phyloP scores from a whole-genome alignment of 1,284 basidiomycete genomes.

The Trichosporon asahii region DNA sequence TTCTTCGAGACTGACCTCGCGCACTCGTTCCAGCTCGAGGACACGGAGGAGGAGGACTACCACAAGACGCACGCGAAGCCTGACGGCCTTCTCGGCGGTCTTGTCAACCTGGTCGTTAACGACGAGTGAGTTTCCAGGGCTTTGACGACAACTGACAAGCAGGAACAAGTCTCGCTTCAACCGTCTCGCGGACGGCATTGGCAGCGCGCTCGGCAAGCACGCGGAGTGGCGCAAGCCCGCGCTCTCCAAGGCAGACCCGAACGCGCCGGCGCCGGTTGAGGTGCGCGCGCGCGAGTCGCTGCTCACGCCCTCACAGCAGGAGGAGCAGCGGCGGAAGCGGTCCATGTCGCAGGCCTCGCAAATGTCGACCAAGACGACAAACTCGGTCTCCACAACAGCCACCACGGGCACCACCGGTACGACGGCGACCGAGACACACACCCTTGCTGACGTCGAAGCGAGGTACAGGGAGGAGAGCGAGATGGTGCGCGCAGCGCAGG shows the following conservation, averaged over 20 bases:
- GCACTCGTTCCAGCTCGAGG: slow-evolving; percentile 77
- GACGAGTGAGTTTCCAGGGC: slow-evolving; percentile 57
- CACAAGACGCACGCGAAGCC: slow-evolving; percentile 54
- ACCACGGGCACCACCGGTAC: slow-evolving; percentile 27
- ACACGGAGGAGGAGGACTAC: slow-evolving; percentile 58
- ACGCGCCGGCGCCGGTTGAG: slow-evolving; percentile 60
- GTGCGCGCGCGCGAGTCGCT: slow-evolving; percentile 83
- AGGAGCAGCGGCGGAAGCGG: slow-evolving; percentile 36
- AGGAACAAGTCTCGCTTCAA: slow-evolving; percentile 50
- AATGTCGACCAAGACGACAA: slow-evolving; percentile 46
- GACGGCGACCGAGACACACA: slow-evolving; percentile 30
- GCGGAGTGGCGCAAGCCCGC: slow-evolving; percentile 61
- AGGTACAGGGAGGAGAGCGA: slow-evolving; percentile 49
- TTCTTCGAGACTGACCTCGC: slow-evolving; percentile 90
- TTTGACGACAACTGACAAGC: slow-evolving; percentile 12
- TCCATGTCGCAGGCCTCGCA: slow-evolving; percentile 38
- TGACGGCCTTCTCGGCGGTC: slow-evolving; percentile 68
- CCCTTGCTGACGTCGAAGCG: slow-evolving; percentile 51
- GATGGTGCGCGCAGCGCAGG: slow-evolving; percentile 72
- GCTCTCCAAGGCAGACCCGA: slow-evolving; percentile 71
- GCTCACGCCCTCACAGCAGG: slow-evolving; percentile 55
- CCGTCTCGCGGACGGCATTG: slow-evolving; percentile 80
- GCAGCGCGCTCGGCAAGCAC: slow-evolving; percentile 86
- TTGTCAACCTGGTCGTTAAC: slow-evolving; percentile 82
- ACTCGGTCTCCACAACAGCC: slow-evolving; percentile 59